Conservation (phyloP, 768 basidiomycete species). For the Leucogyrophana mollusca region DNA sequence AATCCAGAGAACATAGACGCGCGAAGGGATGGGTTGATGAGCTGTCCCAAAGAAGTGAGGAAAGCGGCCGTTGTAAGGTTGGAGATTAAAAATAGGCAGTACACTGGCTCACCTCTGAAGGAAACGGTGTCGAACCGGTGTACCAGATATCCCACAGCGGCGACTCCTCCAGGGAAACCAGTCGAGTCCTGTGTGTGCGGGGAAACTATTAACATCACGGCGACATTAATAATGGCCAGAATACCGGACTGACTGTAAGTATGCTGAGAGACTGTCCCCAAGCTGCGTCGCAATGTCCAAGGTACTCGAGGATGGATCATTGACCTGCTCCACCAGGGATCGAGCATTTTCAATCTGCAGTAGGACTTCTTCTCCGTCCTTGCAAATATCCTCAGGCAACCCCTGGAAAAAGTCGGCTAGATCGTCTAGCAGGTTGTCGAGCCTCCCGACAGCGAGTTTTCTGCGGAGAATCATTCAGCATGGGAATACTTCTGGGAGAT, state of each 20-base stretch:
- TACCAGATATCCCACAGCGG: constrained; percentile 75
- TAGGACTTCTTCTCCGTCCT: constrained; percentile 32
- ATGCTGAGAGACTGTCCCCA: constrained; percentile 50
- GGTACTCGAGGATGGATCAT: constrained; percentile 17
- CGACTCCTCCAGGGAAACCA: constrained; percentile 47
- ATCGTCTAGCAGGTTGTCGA: constrained; percentile 37
- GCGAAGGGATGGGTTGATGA: constrained; percentile 70
- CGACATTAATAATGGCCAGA: neutral
- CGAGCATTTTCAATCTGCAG: constrained; percentile 22
- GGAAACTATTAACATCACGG: neutral
- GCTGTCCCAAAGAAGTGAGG: constrained; percentile 30
- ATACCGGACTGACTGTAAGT: constrained; percentile 42
- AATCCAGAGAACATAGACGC: constrained; percentile 62
- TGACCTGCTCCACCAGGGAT: constrained; percentile 16
- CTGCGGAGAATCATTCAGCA: constrained; percentile 26
- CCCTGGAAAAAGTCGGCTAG: constrained; percentile 38
- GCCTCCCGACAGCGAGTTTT: constrained; percentile 38
- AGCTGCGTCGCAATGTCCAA: constrained; percentile 26
- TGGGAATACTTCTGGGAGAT: neutral
- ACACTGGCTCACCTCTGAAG: constrained; percentile 53
- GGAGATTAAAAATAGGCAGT: neutral
- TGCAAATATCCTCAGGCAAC: constrained; percentile 30
- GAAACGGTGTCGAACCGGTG: constrained; percentile 61
- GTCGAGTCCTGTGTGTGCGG: constrained; percentile 34
- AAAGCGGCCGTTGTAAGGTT: neutral